A percentile compares a stretch with the other conserved stretches of the same genome.
phyloP scores from a whole-genome alignment of 495 filamentous ascomycete species.

The Penicillium bialowiezense region DNA sequence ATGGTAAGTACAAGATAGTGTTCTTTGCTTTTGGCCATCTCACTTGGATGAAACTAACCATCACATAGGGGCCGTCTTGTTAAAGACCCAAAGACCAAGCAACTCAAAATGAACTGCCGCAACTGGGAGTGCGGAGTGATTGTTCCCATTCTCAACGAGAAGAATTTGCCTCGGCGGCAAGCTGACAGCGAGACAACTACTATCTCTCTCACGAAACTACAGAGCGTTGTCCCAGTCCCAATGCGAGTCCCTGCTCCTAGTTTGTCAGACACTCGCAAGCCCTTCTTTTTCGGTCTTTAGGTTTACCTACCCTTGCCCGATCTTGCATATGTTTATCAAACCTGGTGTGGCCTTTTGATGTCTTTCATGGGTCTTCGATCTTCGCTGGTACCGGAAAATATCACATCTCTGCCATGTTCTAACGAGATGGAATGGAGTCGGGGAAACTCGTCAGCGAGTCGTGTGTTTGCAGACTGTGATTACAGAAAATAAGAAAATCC shows the following conservation, averaged over 20 bases:
- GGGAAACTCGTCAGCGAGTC: too few species aligned
- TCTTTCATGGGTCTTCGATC: too few species aligned
- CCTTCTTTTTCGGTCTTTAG: slow-evolving; percentile 62
- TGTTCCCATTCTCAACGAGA: slow-evolving; percentile 43
- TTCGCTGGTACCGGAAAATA: too few species aligned
- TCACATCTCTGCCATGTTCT: too few species aligned
- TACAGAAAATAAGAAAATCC: too few species aligned
- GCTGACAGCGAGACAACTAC: not conserved
- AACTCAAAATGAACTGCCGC: slow-evolving; percentile 73
- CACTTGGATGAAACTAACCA: not conserved
- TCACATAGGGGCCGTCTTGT: slow-evolving; percentile 63
- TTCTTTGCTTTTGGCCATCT: not conserved
- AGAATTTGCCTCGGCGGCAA: not conserved
- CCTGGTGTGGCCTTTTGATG: too few species aligned
- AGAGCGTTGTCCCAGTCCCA: slow-evolving; percentile 62
- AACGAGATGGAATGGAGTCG: too few species aligned
- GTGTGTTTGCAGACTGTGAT: too few species aligned
- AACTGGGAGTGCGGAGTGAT: slow-evolving; percentile 98
- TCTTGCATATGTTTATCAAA: not conserved
- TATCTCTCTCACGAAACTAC: slow-evolving; percentile 43
- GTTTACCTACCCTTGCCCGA: too few species aligned
- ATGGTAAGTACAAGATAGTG: slow-evolving; percentile 57
- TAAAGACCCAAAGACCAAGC: slow-evolving; percentile 59
- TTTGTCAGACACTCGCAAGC: slow-evolving; percentile 43
- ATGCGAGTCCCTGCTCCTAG: slow-evolving; percentile 59